Evolutionary conservation across 2,329 filamentous ascomycete species (phyloP).

Genomic region (Neofusicoccum kwambonambiense): DNA sequence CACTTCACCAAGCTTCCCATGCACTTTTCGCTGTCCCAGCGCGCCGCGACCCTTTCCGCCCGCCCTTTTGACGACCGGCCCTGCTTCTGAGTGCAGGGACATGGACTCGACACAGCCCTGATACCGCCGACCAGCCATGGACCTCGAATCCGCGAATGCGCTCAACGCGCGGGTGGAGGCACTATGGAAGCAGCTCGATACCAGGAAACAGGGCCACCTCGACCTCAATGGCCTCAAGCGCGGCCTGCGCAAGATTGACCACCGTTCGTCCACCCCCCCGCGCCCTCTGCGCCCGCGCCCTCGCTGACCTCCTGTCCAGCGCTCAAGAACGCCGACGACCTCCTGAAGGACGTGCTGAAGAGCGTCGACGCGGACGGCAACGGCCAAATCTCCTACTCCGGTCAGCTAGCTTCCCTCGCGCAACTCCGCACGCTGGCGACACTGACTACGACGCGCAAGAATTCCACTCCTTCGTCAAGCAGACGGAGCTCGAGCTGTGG

Average conservation of each 20-base stretch:
- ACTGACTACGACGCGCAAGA: slow-evolving; percentile 55
- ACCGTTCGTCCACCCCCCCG: slow-evolving; percentile 62
- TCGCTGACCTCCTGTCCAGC: slow-evolving; percentile 44
- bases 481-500: slow-evolving; percentile 81
- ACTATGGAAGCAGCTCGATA: slow-evolving; percentile 82
- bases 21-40: slow-evolving; percentile 11
- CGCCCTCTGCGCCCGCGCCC: slow-evolving; percentile 25
- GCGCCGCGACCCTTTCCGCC: slow-evolving; percentile 25
- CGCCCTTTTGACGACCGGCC: slow-evolving; percentile 12
- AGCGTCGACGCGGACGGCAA: slow-evolving; percentile 85
- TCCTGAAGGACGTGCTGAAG: slow-evolving; percentile 77
- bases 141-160: slow-evolving; percentile 73
- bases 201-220: slow-evolving; percentile 71
- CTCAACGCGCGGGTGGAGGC: slow-evolving; percentile 78
- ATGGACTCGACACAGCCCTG: slow-evolving; percentile 41
- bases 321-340: slow-evolving; percentile 85
- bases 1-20: slow-evolving; percentile 15
- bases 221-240: slow-evolving; percentile 82
- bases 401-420: slow-evolving; percentile 45
- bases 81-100: slow-evolving; percentile 2
- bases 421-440: neutral
- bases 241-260: slow-evolving; percentile 84
- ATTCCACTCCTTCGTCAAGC: slow-evolving; percentile 83
- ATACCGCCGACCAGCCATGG: slow-evolving; percentile 51
- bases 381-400: slow-evolving; percentile 86